phyloP scores from a whole-genome alignment of 2,329 filamentous ascomycete species.

The Diaporthe batatas region DNA sequence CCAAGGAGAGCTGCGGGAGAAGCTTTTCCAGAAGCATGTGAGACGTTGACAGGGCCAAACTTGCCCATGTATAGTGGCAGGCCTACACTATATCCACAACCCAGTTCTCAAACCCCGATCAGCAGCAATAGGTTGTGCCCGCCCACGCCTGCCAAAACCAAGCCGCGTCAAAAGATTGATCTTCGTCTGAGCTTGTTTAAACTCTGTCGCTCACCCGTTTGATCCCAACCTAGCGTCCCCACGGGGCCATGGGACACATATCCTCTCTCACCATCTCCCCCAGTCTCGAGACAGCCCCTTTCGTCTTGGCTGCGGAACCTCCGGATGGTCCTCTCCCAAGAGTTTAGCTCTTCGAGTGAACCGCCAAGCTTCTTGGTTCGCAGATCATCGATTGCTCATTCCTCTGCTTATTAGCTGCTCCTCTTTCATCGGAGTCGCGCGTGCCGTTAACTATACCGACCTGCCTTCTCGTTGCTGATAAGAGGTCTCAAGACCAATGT shows the following conservation, averaged over 20 bases:
- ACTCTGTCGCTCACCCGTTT: conserved; percentile 35
- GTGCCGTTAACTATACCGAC: neutral
- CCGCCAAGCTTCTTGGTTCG: conserved; percentile 33
- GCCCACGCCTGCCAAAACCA: conserved; percentile 2
- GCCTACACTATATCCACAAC: neutral
- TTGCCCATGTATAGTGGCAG: conserved; percentile 25
- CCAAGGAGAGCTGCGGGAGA: neutral
- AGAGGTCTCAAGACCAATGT: neutral
- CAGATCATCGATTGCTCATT: conserved; percentile 17
- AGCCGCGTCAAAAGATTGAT: conserved; percentile 31
- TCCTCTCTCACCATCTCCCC: neutral
- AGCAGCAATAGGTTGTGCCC: conserved; percentile 13
- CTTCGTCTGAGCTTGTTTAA: conserved; percentile 35
- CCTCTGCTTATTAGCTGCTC: conserved; percentile 16
- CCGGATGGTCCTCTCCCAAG: conserved; percentile 14
- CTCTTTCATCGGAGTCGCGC: conserved; percentile 4
- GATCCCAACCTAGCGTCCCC: conserved; percentile 10
- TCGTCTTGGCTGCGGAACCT: conserved; percentile 31
- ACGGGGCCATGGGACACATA: neutral
- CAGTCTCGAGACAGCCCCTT: conserved; percentile 25
- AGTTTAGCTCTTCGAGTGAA: conserved; percentile 16
- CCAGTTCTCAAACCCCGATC: conserved; percentile 27
- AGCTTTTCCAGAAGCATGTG: conserved; percentile 32
- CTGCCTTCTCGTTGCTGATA: conserved; percentile 1
- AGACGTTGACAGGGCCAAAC: conserved; percentile 32